Conservation (phyloP, 345 rosid species). For the Rhizophora mangle region DNA sequence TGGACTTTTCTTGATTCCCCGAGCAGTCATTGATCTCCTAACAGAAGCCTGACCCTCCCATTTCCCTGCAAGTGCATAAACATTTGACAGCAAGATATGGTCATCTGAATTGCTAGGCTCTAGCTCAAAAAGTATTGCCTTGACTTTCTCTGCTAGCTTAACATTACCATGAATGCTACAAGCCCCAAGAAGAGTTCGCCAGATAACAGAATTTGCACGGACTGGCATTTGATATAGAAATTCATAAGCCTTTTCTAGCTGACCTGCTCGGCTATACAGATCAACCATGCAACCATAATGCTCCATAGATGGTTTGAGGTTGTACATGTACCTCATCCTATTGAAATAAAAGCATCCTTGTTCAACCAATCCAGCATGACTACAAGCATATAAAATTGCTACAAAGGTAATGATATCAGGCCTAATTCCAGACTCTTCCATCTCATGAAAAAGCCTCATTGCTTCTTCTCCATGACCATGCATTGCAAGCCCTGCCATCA, state of each 20-base stretch:
- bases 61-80: conserved; percentile 72
- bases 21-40: conserved; percentile 57
- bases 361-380: conserved; percentile 85
- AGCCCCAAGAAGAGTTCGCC: conserved; percentile 92
- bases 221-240: conserved; percentile 64
- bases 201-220: conserved; percentile 72
- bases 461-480: conserved; percentile 81
- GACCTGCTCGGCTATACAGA: conserved; percentile 89
- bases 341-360: conserved; percentile 65
- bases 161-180: conserved; percentile 85
- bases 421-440: conserved; percentile 51
- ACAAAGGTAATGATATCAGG: conserved; percentile 69
- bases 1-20: conserved; percentile 60
- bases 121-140: conserved; percentile 59
- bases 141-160: conserved; percentile 74
- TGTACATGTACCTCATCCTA: conserved; percentile 55
- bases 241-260: conserved; percentile 72
- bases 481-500: conserved; percentile 77
- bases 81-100: conserved; percentile 70
- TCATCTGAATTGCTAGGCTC: conserved; percentile 81
- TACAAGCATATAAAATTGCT: conserved; percentile 86
- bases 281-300: conserved; percentile 57
- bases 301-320: conserved; percentile 60
- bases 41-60: conserved; percentile 73
- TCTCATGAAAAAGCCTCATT: conserved; percentile 54